Evolutionary conservation across 306 rosid genomes (phyloP), one percentile per base, ranked within the genome.

Genomic region (Cucurbita pepo): DNA sequence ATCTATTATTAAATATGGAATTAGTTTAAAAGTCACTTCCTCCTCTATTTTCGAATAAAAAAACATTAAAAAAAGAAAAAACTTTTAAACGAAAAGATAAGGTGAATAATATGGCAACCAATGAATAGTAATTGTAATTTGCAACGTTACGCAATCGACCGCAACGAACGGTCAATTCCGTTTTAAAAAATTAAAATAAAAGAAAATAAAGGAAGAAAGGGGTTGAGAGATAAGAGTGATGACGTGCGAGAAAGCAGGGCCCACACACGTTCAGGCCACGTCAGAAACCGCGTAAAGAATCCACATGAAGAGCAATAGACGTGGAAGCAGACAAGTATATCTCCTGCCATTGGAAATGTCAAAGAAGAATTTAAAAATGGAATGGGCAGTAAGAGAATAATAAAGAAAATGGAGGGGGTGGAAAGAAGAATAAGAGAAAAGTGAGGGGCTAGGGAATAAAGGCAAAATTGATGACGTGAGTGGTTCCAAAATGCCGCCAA

Each of bases 401-500:
- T 51, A 34, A 7, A 14, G 5, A 70, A 15, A 18, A 19, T 30
- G 2, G 21, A 22, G 19, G 36, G 66, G 66, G 66, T 59, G 66
- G 11, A 60, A 71, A 34, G 5, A 2, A 11, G 67, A 50, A 51
- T 60, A 54, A 21, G 18, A 16, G 19, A 62, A 62, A 12, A 6
- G 2, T 37, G 48, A 37, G 75, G 13, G 47, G 25, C 47, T 41
- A 34, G 6, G 10, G 63, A 57, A 79, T 43, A 70, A 82, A 79
- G 69, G 59, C 74, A 1, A 76, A 71, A 45, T 18, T 37, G 76
- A 75, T 62, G 82, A 78, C 80, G 85, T 84, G 8, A 58, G 22
- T 21, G 73, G 37, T 66, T 34, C 76, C 52, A 72, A 80, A 80
- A 71, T 66, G 79, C 75, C 73, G 72, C 82, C 74, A 77, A 54